Base-by-base conservation (phyloP, 164 flowering plant species). In the Piper betle region DNA sequence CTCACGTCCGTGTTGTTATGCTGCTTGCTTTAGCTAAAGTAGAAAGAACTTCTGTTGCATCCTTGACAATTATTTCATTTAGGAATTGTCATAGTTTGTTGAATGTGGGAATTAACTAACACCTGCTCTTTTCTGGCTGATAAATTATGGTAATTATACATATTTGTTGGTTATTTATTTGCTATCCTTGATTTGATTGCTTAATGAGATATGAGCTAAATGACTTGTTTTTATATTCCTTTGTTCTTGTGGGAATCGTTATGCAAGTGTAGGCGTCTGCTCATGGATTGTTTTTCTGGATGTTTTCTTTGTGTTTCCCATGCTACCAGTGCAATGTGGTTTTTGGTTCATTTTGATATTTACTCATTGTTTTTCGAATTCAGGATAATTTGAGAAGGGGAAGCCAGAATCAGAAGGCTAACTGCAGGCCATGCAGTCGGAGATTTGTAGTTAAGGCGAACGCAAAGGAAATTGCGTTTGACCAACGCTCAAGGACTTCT, bases 401-500 rank as follows among this genome's bases (percentile, higher is more conserved):
- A 52, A 73, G 61, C 56, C 81, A 73, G 20, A 73, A 70, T 41
- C 78, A 75, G 42, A 83, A 61, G 62, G n/a, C 82, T 38, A 75
- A 73, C 52, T 74, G 72, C 72, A 77, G 77, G 68, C 75, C 73
- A 25, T 37, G 77, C 4, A 71, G 60, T 41, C 64, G 73, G 15
- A 69, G 91, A 25, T 82, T 81, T 64, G 67, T 67, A 3, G 97
- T 88, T 67, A 74, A 77, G 53, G 97, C 96, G 40, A 53, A 64
- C 43, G 96, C 92, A 0, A 93, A 93, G 73, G 91, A 86, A 9
- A 90, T 93, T 64, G 94, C 96, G 0, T 93, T 90, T 68, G 99
- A 88, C 70, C 94, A 93, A 79, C 62, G 65, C 1, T 90, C 99
- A 1, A 84, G 99, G 70, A 11, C 76, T 0, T 87, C 91, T 2